phyloP scores from a whole-genome alignment of 192 early-diverging fungal genomes.

The Helicostylum pulchrum region DNA sequence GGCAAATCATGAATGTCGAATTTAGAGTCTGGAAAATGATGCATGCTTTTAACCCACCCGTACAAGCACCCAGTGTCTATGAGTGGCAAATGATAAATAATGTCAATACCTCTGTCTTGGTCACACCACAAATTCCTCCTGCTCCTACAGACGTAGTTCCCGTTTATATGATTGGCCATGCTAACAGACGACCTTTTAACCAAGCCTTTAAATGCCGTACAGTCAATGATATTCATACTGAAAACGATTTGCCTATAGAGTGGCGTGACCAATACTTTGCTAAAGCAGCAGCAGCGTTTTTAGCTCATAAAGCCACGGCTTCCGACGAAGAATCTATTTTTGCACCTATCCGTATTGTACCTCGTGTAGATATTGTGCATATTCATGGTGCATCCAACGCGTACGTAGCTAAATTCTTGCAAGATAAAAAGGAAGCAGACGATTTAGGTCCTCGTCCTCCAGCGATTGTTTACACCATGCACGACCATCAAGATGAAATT shows the following conservation, averaged over 20 bases:
- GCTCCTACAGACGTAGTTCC: constrained; percentile 26
- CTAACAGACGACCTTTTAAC: constrained; percentile 42
- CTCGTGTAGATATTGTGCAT: constrained; percentile 52
- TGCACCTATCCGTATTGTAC: constrained; percentile 24
- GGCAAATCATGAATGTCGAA: constrained; percentile 27
- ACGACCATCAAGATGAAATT: constrained; percentile 56
- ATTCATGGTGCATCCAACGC: constrained; percentile 57
- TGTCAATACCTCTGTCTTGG: constrained; percentile 1
- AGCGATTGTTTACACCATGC: constrained; percentile 54
- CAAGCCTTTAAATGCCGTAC: constrained; percentile 42
- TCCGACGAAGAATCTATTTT: constrained; percentile 50
- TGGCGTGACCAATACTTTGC: constrained; percentile 59
- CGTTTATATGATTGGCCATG: constrained; percentile 55
- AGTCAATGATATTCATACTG: constrained; percentile 43
- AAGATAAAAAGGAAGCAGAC: constrained; percentile 21
- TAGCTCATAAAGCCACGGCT: constrained; percentile 42
- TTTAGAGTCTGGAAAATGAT: constrained; percentile 43
- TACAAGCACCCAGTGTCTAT: constrained; percentile 17
- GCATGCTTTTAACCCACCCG: constrained; percentile 23
- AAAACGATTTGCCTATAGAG: constrained; percentile 44
- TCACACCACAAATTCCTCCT: constrained; percentile 5
- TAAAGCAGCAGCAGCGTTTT: constrained; percentile 51
- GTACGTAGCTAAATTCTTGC: constrained; percentile 44
- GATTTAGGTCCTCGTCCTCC: constrained; percentile 45
- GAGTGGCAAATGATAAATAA: constrained; percentile 7